Evolutionary conservation across 1,284 basidiomycete species (phyloP), one percentile per base, ranked within the genome.

Genomic region (Ceratobasidium sp.): DNA sequence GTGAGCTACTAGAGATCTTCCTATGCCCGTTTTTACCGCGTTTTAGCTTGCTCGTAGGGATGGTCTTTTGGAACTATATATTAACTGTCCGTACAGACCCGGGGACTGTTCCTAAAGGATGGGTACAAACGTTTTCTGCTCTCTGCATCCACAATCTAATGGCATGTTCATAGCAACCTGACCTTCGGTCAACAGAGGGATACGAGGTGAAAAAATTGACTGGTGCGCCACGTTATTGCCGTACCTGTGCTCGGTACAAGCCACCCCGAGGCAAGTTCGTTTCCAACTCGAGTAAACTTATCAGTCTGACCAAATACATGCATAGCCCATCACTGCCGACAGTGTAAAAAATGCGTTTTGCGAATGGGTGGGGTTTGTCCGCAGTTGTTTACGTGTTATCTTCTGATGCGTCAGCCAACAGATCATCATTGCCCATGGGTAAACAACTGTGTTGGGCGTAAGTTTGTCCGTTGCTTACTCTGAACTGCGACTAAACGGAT

Each of bases 401-500:
- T 43, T 26, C 39, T 71, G 43, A 50, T 43, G 62, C 18, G 45
- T 61, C 60, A 45, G 32, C 48, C 10, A 48, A 34, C 75, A 92
- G 91, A 94, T 82, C 95, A 97, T 77, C 95, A 97, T 77, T 97
- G 95, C 79, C 92, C 92, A 26, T 94, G 92, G 92, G 89, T 93
- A 71, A 92, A 93, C 78, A 94, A 93, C 79, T 94, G 94, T 78
- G 91, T 97, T 75, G 96, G 95, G 0, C 91, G 94, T 70, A 34
- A 70, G 67, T 48, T 21, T 28, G 2, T 34, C 32, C 32, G 41
- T 10, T 57, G 12, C 34, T 18, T 21, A n/a, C 18, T 23, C 12
- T 45, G n/a, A 34, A 46, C 26, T 12, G 18, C 14, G 30, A 46
- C 30, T 70, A 36, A 58, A 3, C 28, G 10, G 14, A 8, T 34